These are phyloP conservation scores for Cocos nucifera DNA, from an alignment of 176 grass and related monocot species.

Conservation along the genomic window DNA sequence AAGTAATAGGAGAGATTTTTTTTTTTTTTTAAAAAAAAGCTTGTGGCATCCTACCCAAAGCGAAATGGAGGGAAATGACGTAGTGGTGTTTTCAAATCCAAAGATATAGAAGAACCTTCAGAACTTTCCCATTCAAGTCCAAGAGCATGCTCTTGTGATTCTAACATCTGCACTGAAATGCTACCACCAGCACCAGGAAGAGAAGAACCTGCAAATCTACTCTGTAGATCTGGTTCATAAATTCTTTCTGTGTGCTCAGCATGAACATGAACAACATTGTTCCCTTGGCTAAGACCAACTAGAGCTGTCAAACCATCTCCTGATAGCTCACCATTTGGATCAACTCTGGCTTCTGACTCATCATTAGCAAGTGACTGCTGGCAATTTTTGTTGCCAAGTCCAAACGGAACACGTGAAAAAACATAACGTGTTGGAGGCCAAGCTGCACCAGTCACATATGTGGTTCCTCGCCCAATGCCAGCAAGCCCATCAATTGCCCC, in stretches of 20 bases:
- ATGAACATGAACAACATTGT: constrained; percentile 20
- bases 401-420: constrained; percentile 88
- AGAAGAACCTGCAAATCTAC: constrained; percentile 39
- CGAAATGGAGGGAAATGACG: constrained; percentile 92
- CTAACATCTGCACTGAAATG: constrained; percentile 63
- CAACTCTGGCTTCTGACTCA: constrained; percentile 79
- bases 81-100: constrained; percentile 94
- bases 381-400: constrained; percentile 71
- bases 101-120: constrained; percentile 66
- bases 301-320: constrained; percentile 88
- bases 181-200: constrained; percentile 45
- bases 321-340: constrained; percentile 63
- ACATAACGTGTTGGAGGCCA: constrained; percentile 90
- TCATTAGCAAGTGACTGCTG: constrained; percentile 60
- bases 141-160: constrained; percentile 59
- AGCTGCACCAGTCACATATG: constrained; percentile 58
- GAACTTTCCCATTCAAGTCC: constrained; percentile 48
- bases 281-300: constrained; percentile 82
- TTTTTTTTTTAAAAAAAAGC: not conserved
- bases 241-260: constrained; percentile 30
- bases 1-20: not conserved
- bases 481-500: constrained; percentile 88
- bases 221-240: constrained; percentile 48
- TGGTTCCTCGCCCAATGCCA: constrained; percentile 82
- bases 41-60: constrained; percentile 59